Evolutionary conservation across 805 yeast genomes (phyloP), one percentile per base, ranked within the genome.

Genomic region (Candida berthetii): DNA sequence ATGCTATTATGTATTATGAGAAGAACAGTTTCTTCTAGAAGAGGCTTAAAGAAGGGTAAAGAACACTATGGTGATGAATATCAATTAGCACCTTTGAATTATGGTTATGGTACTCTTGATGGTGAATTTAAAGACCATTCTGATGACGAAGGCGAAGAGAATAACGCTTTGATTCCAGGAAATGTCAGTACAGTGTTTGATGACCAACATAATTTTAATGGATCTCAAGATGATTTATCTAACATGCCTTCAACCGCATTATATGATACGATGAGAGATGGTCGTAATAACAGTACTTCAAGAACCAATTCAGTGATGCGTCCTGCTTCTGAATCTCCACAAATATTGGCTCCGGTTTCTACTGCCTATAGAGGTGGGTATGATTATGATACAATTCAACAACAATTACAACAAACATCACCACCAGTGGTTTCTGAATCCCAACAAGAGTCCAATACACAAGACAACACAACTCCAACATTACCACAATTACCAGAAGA

Each of bases 1-100:
- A 72, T 88, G 2, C 57, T 82, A 48, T 61, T 85, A 16, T 87
- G 96, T 58, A 71, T 85, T 40, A 71, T 83, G 68, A 77, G 90
- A 54, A 68, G 96, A 49, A 72, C 85, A 0, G 74, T 79, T 4
- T 70, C 74, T 1, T 56, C 61, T 0, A 52, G 61, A 52, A 52
- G 48, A 17, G 52, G 45, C 1, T 38, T 46, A 36, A 46, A 47
- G 35, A 44, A 45, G 17, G 35, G 44, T 18, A 17, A 38, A 7
- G 46, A 40, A 17, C 40, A 42, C 1, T 42, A 42, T 32, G 51
- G 48, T 14, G 44, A 49, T 13, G 55, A 46, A 2, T 56, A 52
- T 36, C 57, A 53, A 31, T 31, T 56, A 39, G 47, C 50, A 7
- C 59, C 61, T 2, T 35, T 55, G 38, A 49, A 37, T 33, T 55